Base-by-base conservation (phyloP, 495 filamentous ascomycete species). In the Aspergillus diversus region DNA sequence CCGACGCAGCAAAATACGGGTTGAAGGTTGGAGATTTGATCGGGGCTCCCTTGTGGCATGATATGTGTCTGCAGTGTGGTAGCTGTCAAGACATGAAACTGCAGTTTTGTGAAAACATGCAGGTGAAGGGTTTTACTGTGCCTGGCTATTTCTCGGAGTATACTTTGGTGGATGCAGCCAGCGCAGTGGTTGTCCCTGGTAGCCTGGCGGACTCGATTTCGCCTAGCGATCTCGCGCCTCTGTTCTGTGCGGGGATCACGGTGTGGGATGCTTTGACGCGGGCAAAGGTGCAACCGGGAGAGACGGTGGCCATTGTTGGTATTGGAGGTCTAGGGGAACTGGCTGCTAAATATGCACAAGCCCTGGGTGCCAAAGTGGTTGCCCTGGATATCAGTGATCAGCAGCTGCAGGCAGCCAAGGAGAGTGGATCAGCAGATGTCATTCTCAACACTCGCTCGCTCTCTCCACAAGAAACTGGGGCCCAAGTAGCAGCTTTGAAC, bases 201-300 rank as follows among this genome's bases (percentile, higher is more conserved):
- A 55, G 12, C 12, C n/a, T 37, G 0, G 52, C 34, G 0, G 61
- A 27, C 21, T 27, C 21, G 21, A 27, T 51, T n/a, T 54, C 52
- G 12, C 16, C 46, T 16, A 48, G 8, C 46, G 16, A 16, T 16
- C 43, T 69, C 17, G 37, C 61, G 37, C 67, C 67, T 0, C 43
- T 69, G 2, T 66, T 69, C 48, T 69, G 67, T 37, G 63, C 67
- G 4, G 67, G 63, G 0, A 59, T 69, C 39, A 69, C 67, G 3
- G 67, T 69, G 2, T 69, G 67, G 67, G 64, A 69, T 59, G 67
- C 61, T 5, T n/a, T 69, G 32, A 27, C 39, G 4, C 49, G 64
- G 0, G 61, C 64, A 1, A 7, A 55, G 35, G 11, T 69, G 5
- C 42, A 16, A n/a, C 49, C 58, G 0, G 61, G 64, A 5, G 58